Evolutionary conservation across 2,329 filamentous ascomycete genomes (phyloP).

Genomic region (Passalora sequoiae): DNA sequence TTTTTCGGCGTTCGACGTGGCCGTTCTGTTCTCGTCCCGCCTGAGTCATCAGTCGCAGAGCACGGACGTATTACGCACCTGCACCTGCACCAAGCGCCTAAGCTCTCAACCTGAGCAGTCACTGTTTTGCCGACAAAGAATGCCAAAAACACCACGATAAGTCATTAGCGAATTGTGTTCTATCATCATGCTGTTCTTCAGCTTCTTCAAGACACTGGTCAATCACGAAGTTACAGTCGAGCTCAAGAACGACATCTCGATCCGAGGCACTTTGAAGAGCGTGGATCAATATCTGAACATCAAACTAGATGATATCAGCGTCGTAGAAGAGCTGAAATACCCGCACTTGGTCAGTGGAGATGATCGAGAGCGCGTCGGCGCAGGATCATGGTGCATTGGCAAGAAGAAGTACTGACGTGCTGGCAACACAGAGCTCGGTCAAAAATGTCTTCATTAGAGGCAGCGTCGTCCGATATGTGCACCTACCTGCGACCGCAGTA

Average conservation of each 20-base stretch:
- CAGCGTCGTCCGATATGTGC: slow-evolving; percentile 87
- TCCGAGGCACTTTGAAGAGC: slow-evolving; percentile 90
- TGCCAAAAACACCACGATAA: slow-evolving; percentile 8
- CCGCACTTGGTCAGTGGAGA: slow-evolving; percentile 70
- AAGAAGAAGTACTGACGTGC: neutral
- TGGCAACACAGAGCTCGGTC: slow-evolving; percentile 58
- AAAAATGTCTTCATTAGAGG: slow-evolving; percentile 96
- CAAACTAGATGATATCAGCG: slow-evolving; percentile 91
- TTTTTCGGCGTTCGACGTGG: too few relatives aligned
- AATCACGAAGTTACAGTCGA: slow-evolving; percentile 97
- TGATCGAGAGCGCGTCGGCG: neutral
- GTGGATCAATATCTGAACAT: slow-evolving; percentile 99
- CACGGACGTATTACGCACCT: too few relatives aligned
- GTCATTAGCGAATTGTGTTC: neutral
- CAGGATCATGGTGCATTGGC: neutral
- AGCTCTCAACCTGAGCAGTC: too few relatives aligned
- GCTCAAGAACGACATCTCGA: slow-evolving; percentile 98
- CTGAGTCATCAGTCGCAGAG: too few relatives aligned
- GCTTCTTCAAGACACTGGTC: slow-evolving; percentile 47
- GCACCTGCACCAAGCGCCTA: too few relatives aligned
- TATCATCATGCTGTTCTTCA: slow-evolving; percentile 22
- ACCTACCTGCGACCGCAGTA: slow-evolving; percentile 74
- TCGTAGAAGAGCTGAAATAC: slow-evolving; percentile 89
- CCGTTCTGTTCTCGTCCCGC: too few relatives aligned
- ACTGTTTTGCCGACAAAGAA: too few relatives aligned